Evolutionary conservation across 83 land plant species (phyloP).

Genomic region (Diphasiastrum complanatum): DNA sequence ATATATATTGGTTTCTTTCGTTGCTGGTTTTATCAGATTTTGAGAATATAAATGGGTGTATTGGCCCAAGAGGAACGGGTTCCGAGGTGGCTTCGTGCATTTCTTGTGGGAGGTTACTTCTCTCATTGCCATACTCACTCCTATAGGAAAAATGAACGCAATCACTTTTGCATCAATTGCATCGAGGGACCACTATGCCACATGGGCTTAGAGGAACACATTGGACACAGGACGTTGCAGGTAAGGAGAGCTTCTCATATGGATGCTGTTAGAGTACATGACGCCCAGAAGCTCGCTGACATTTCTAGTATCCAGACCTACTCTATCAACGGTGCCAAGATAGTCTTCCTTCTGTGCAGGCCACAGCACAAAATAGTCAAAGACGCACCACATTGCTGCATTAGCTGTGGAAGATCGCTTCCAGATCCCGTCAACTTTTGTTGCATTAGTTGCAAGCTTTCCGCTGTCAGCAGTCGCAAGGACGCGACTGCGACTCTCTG

Average conservation of each 20-base stretch:
- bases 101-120: slow-evolving; percentile 17
- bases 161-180: slow-evolving; percentile 33
- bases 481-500: no score
- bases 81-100: slow-evolving; percentile 23
- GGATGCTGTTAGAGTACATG: slow-evolving; percentile 23
- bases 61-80: no score
- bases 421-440: slow-evolving; percentile 16
- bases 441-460: slow-evolving; percentile 32
- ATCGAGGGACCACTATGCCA: slow-evolving; percentile 21
- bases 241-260: slow-evolving; percentile 28
- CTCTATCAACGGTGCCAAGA: slow-evolving; percentile 26
- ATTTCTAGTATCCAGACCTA: slow-evolving; percentile 29
- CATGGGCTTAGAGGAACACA: slow-evolving; percentile 11
- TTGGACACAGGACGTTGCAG: slow-evolving; percentile 24
- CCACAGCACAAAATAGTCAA: slow-evolving; percentile 4
- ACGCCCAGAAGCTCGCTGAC: slow-evolving; percentile 18
- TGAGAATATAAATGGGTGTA: no score
- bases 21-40: no score
- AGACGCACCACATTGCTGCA: slow-evolving; percentile 2
- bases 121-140: neutral
- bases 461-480: no score
- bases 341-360: slow-evolving; percentile 27
- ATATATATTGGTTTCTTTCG: no score
- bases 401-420: slow-evolving; percentile 16
- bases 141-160: slow-evolving; percentile 15